Conservation (phyloP, 2,329 filamentous ascomycete species). For the Leptographium procerum region DNA sequence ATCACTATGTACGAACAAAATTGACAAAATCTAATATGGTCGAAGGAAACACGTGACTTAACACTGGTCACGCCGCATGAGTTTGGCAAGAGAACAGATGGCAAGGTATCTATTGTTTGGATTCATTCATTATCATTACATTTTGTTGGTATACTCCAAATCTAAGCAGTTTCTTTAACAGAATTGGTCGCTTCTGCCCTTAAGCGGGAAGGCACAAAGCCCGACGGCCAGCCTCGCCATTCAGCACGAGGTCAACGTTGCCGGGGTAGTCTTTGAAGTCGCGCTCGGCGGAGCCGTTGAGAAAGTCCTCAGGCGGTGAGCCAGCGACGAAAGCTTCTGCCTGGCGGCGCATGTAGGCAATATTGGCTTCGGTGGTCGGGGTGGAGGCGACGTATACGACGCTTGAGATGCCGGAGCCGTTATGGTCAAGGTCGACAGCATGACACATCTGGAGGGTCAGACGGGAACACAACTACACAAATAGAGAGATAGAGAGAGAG, state of each 20-base stretch:
- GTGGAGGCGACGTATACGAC: conserved; percentile 6
- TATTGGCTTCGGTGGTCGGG: conserved; percentile 6
- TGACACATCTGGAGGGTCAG: background rate
- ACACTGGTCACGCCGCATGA: no score
- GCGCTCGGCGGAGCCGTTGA: background rate
- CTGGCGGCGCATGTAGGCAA: conserved; percentile 4
- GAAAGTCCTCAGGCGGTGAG: conserved; percentile 13
- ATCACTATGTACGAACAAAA: no score
- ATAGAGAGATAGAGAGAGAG: background rate
- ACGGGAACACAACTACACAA: background rate
- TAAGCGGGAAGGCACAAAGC: background rate
- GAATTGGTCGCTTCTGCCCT: no score
- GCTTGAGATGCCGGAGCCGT: background rate
- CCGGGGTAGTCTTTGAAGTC: background rate
- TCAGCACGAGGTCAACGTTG: background rate
- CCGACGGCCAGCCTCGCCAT: background rate
- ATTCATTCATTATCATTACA: no score
- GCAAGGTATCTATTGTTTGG: no score
- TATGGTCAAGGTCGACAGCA: conserved; percentile 8
- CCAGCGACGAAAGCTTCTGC: background rate
- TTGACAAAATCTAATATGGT: no score
- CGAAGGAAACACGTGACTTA: no score
- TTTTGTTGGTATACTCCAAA: no score
- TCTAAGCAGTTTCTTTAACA: no score
- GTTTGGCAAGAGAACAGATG: no score